Conservation (phyloP, 2,329 filamentous ascomycete genomes). For the Colletotrichum godetiae region DNA sequence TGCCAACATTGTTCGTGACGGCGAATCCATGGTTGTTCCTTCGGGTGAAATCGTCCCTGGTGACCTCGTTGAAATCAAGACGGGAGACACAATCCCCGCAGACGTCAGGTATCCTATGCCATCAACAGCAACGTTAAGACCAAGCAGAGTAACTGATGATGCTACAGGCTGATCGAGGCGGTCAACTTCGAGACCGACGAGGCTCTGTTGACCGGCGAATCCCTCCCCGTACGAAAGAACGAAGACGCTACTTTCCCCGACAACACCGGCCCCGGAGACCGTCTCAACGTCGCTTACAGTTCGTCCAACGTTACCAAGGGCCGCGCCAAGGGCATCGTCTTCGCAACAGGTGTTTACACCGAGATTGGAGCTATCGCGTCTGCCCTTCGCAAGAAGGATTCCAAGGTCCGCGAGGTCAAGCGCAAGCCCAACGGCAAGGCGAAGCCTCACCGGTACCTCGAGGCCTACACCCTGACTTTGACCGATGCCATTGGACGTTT, state of each 20-base stretch:
- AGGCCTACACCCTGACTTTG: constrained; percentile 60
- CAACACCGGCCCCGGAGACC: constrained; percentile 69
- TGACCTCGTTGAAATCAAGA: constrained; percentile 68
- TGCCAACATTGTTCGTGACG: constrained; percentile 61
- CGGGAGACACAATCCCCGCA: constrained; percentile 56
- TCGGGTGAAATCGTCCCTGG: constrained; percentile 67
- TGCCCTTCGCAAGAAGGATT: constrained; percentile 60
- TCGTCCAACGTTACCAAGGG: constrained; percentile 73
- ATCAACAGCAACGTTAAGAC: not conserved
- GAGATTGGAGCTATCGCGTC: constrained; percentile 73
- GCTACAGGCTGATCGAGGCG: constrained; percentile 55
- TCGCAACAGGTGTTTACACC: constrained; percentile 69
- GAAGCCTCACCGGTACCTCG: constrained; percentile 62
- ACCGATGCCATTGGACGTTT: constrained; percentile 71
- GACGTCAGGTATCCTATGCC: constrained; percentile 46
- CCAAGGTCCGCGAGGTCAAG: constrained; percentile 61
- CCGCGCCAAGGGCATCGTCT: constrained; percentile 69
- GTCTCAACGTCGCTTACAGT: constrained; percentile 72
- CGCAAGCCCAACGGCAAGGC: constrained; percentile 63
- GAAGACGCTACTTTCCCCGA: constrained; percentile 59
- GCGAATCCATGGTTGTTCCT: constrained; percentile 61
- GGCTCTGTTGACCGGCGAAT: constrained; percentile 72
- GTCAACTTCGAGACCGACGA: constrained; percentile 65
- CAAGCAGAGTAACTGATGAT: constrained; percentile 8
- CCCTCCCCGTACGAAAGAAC: constrained; percentile 67